Base-by-base conservation (phyloP, 495 filamentous ascomycete species). In the Cercophora samala region DNA sequence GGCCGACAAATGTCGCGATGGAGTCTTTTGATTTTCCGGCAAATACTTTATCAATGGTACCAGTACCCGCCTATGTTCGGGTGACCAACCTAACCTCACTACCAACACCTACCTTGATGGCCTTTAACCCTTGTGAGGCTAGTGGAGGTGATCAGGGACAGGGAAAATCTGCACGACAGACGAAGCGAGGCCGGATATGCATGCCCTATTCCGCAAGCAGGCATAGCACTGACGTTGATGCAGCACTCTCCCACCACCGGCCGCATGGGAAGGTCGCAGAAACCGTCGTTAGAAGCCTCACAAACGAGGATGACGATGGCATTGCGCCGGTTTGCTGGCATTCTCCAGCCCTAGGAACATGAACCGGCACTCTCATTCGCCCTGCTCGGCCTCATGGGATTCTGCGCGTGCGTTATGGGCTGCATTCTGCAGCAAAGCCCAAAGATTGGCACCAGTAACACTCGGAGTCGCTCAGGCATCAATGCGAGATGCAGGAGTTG, bases 391-490 rank as follows among this genome's bases (percentile, higher is more conserved):
- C 53, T 46, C 53, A 56, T 56, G 22, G 53, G 58, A 60, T 60
- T 29, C 58, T 8, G 23, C 24, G 58, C 58, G 18, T 60, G 17
- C 22, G 58, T 26, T 8, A 13, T 60, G 58, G 21, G 25, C 24
- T 56, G n/a, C 58, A 21, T 70, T 69, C 72, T 75, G 74, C 73
- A 75, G 65, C 52, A 68, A 68, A 74, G 64, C 69, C 71, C 73
- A 75, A 67, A 66, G 63, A 54, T 42, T 66, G 65, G 65, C 63
- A 56, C 55, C 53, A 60, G 19, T 52, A 32, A 29, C 6, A 1
- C 25, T 61, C 60, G 52, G 24, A 64, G 29, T 60, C n/a, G n/a
- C 64, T 74, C 68, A 70, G 75, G 75, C 73, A 72, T 73, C 73
- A 74, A 77, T 73, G 70, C 74, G 60, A 68, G 62, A 60, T 29